Evolutionary conservation across 371 early-diverging fungal genomes (phyloP).

Genomic region (Apophysomyces elegans): DNA sequence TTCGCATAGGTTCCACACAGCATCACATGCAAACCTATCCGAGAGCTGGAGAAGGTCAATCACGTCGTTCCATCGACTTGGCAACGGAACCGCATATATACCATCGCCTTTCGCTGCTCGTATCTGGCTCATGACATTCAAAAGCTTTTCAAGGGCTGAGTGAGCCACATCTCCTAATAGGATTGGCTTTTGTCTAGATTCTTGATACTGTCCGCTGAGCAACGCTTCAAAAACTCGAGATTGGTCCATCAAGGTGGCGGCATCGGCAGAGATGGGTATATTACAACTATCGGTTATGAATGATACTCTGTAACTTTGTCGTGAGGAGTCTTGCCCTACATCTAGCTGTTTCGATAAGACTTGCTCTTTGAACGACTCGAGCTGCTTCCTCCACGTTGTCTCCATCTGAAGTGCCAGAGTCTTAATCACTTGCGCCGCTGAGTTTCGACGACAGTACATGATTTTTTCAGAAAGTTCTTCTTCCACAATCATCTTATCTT

Average conservation of each 20-base stretch:
- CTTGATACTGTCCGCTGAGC: conserved; percentile 30
- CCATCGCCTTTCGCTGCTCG: background rate
- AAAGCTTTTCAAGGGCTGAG: background rate
- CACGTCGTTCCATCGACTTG: conserved; percentile 25
- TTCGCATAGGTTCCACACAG: conserved; percentile 27
- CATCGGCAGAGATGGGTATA: conserved; percentile 14
- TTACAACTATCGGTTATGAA: conserved; percentile 28
- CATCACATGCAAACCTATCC: conserved; percentile 29
- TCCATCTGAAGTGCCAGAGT: conserved; percentile 18
- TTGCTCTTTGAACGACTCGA: background rate
- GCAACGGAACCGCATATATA: background rate
- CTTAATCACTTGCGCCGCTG: conserved; percentile 43
- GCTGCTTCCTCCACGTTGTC: conserved; percentile 1
- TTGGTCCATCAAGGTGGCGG: conserved; percentile 15
- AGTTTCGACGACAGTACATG: conserved; percentile 23
- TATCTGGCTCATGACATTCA: background rate
- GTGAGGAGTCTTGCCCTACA: background rate
- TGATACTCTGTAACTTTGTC: background rate
- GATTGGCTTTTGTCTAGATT: conserved; percentile 22
- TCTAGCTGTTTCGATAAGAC: background rate
- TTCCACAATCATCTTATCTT: background rate
- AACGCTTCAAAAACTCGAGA: conserved; percentile 38
- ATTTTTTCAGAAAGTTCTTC: conserved; percentile 3
- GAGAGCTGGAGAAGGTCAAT: conserved; percentile 31
- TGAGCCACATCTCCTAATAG: conserved; percentile 30